Evolutionary conservation across 306 rosid species (phyloP).

Genomic region (Rosa multiflora): DNA sequence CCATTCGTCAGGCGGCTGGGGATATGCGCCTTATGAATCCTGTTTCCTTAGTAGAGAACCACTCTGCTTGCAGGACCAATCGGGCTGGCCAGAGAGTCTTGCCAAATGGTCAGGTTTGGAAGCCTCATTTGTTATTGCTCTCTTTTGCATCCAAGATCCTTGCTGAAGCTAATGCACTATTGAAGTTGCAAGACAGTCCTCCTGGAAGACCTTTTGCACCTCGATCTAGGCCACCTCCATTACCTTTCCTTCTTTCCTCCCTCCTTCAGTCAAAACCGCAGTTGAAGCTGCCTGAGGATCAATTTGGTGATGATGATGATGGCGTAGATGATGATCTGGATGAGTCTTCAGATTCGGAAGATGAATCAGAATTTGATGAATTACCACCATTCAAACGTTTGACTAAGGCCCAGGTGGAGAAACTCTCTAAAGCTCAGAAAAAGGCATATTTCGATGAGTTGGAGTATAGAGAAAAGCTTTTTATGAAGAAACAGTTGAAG

Average conservation of each 20-base stretch:
- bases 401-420: conserved; percentile 69
- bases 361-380: conserved; percentile 71
- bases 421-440: conserved; percentile 74
- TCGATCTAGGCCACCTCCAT: conserved; percentile 78
- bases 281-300: conserved; percentile 85
- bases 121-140: conserved; percentile 87
- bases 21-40: conserved; percentile 99
- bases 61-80: conserved; percentile 91
- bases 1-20: conserved; percentile 99
- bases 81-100: conserved; percentile 96
- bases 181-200: conserved; percentile 91
- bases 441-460: conserved; percentile 87
- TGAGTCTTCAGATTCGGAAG: conserved; percentile 89
- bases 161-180: conserved; percentile 91
- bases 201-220: conserved; percentile 74
- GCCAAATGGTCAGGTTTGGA: conserved; percentile 99
- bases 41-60: conserved; percentile 93
- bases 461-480: conserved; percentile 86
- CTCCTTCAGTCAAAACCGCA: conserved; percentile 92
- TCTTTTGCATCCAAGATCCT: conserved; percentile 97
- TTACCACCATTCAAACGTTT: conserved; percentile 84
- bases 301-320: conserved; percentile 79
- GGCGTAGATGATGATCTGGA: conserved; percentile 68
- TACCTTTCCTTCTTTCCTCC: conserved; percentile 88
- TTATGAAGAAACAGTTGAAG: conserved; percentile 89